These are phyloP conservation scores for Emergomyces orientalis DNA, from an alignment of 2,329 filamentous ascomycete species.

Conservation along the genomic window DNA sequence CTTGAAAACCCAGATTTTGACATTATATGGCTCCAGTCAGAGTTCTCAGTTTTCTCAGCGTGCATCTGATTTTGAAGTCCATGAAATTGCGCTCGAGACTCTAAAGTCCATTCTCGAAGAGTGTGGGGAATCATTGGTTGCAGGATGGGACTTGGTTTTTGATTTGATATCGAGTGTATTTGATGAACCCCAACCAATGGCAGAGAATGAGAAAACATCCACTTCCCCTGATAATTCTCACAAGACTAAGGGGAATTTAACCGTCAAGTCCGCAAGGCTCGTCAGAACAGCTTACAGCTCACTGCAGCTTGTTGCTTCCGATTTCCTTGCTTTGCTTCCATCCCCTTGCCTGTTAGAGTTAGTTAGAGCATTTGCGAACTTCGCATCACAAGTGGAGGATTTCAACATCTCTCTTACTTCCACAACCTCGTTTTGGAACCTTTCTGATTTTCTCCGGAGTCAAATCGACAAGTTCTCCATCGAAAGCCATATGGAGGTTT, in stretches of 20 bases:
- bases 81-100: slow-evolving; percentile 68
- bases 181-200: slow-evolving; percentile 34
- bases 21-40: slow-evolving; percentile 48
- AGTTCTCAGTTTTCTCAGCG: slow-evolving; percentile 49
- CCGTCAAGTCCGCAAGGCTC: slow-evolving; percentile 55
- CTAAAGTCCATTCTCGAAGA: slow-evolving; percentile 77
- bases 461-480: slow-evolving; percentile 37
- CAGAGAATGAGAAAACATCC: slow-evolving; percentile 23
- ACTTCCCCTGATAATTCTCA: slow-evolving; percentile 13
- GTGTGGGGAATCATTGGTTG: slow-evolving; percentile 71
- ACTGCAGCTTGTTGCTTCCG: slow-evolving; percentile 84
- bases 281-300: slow-evolving; percentile 83
- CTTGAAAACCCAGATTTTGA: slow-evolving; percentile 51
- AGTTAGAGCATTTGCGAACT: slow-evolving; percentile 79
- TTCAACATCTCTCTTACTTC: slow-evolving; percentile 92
- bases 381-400: slow-evolving; percentile 82
- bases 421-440: slow-evolving; percentile 90
- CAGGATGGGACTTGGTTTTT: slow-evolving; percentile 80
- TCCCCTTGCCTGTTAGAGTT: slow-evolving; percentile 65
- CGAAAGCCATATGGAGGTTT: slow-evolving; percentile 33
- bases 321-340: slow-evolving; percentile 70
- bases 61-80: slow-evolving; percentile 65
- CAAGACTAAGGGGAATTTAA: slow-evolving; percentile 13
- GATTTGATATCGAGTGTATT: slow-evolving; percentile 80
- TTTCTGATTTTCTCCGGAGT: slow-evolving; percentile 71